Conservation (phyloP, 345 rosid genomes). For the Aquilaria malaccensis region DNA sequence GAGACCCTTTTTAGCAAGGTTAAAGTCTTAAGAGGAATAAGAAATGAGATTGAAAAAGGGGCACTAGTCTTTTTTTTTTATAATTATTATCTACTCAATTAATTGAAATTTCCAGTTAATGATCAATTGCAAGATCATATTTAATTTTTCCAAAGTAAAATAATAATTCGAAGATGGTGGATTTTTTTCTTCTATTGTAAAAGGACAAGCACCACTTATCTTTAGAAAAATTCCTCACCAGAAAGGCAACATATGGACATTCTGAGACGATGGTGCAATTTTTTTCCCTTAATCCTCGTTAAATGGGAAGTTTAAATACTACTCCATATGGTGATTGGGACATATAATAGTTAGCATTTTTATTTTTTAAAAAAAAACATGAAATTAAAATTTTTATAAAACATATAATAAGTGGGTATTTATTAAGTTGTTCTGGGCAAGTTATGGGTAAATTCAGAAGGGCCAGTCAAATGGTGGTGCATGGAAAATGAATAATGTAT, state of each 20-base stretch:
- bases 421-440: constrained; percentile 13
- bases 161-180: too few species aligned
- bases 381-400: background rate
- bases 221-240: background rate
- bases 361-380: background rate
- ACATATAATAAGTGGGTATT: too few species aligned
- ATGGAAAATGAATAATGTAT: constrained; percentile 6
- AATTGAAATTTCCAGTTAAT: too few species aligned
- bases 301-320: constrained; percentile 13
- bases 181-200: background rate
- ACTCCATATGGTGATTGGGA: too few species aligned
- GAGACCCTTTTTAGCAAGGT: too few species aligned
- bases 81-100: too few species aligned
- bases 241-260: constrained; percentile 27
- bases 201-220: constrained; percentile 26
- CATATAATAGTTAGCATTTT: too few species aligned
- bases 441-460: constrained; percentile 41
- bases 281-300: constrained; percentile 20
- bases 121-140: too few species aligned
- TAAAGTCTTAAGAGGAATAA: too few species aligned
- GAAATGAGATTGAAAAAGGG: too few species aligned
- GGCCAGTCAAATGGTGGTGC: constrained; percentile 23
- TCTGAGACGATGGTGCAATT: constrained; percentile 30
- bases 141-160: too few species aligned
- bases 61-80: too few species aligned